Evolutionary conservation across 129 eudicot species (phyloP), one percentile per base, ranked within the genome.

Genomic region (Gnaphalium uliginosum): DNA sequence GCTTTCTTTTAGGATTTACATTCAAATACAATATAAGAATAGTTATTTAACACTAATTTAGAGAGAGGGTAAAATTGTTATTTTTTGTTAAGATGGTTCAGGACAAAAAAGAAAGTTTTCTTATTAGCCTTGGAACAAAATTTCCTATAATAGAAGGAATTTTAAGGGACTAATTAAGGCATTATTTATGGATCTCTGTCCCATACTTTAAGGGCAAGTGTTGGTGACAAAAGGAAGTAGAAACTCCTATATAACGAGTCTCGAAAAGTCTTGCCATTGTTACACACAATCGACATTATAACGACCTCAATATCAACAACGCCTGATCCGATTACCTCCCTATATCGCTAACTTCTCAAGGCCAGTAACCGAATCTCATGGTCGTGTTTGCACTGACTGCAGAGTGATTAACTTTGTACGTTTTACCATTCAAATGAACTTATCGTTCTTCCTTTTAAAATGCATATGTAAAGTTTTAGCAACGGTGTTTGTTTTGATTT

Each of bases 171-270:
- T 51, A 63, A 69, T 71, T 72, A 73, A 79, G 65, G 78, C 83
- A 37, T 35, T 25, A 73, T 72, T 72, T 79, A 15, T 79, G 83
- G 83, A 79, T 79, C 83, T 57, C 65, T 73, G 78, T 79, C 54
- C 74, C 83, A 72, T 26, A 8, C 68, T 79, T 65, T 73, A 54
- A 66, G 83, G 78, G 74, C 61, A 64, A 72, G 83, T 79, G 39
- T 66, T 66, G 79, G 73, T 76, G 37, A 66, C 56, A 29, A 76
- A 65, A 33, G 14, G 1, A 18, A 65, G 56, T 64, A 30, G 8
- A 65, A 72, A 25, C 54, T 61, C 41, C 33, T 78, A 71, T 78
- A 78, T 61, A 64, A 63, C 46, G 57, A 61, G 39, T 61, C 71
- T 78, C 46, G 27, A 70, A 29, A 46, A 78, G 56, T 70, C 37